Conservation (phyloP, 208 protist species). For the Borovskyia barvae region DNA sequence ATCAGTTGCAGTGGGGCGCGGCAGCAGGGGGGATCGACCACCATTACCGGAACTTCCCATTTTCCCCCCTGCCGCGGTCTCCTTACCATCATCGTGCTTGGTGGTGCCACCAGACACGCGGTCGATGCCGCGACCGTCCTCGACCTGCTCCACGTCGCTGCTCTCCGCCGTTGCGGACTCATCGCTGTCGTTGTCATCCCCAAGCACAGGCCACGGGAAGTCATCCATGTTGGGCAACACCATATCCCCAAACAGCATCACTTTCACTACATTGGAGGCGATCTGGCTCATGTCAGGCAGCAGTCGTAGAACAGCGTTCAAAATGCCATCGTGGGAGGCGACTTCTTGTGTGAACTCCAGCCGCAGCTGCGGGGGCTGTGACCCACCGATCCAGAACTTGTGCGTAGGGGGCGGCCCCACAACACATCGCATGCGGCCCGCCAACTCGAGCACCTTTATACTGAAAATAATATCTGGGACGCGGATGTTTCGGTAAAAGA, state of each 20-base stretch:
- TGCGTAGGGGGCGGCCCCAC: constrained; percentile 71
- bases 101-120: too few relatives aligned
- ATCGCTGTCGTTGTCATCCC: constrained; percentile 20
- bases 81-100: too few relatives aligned
- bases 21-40: too few relatives aligned
- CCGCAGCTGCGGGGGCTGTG: constrained; percentile 57
- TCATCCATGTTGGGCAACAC: constrained; percentile 77
- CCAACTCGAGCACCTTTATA: constrained; percentile 72
- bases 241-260: constrained; percentile 83
- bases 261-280: constrained; percentile 66
- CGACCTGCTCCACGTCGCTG: constrained; percentile 1
- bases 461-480: constrained; percentile 78
- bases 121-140: neutral
- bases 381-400: constrained; percentile 74
- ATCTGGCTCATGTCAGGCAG: constrained; percentile 74
- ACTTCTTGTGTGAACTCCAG: constrained; percentile 81
- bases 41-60: too few relatives aligned
- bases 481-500: constrained; percentile 57
- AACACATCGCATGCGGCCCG: constrained; percentile 66
- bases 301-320: constrained; percentile 58
- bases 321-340: constrained; percentile 62
- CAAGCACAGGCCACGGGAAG: constrained; percentile 67
- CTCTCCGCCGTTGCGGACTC: constrained; percentile 2
- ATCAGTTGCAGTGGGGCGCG: too few relatives aligned
- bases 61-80: constrained; percentile 5